Evolutionary conservation across 2,329 filamentous ascomycete species (phyloP), one percentile per base, ranked within the genome.

Genomic region (Alternaria tenuissima): DNA sequence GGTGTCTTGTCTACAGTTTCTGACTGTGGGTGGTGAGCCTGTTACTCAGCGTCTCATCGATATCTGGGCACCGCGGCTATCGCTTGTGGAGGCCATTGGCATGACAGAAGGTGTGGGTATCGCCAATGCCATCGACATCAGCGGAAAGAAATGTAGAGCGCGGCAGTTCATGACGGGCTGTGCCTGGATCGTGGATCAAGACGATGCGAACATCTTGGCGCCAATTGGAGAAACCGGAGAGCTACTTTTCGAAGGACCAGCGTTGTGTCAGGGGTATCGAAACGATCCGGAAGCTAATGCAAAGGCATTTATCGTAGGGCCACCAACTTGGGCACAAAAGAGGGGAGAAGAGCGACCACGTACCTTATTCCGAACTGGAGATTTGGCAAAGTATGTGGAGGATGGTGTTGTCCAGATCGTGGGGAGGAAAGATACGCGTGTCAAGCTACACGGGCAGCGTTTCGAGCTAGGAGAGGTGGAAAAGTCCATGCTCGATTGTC

Each of bases 41-140:
- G 54, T 57, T 26, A 24, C 36, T 6, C 36, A 57, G 26, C 54
- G 26, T 18, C 54, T 57, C 46, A 57, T 57, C 8, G 39, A 57
- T 20, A 44, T 52, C 28, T 57, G 54, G 54, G 54, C 54, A 11
- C 54, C 54, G 20, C 54, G 28, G 20, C 26, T 57, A 12, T 43
- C 54, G 30, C 47, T 57, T 39, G 20, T 57, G 18, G 54, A 57
- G 18, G 54, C 54, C 11, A 52, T 55, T n/a, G 52, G 52, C 5
- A 55, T 55, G 52, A 55, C 52, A 11, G 52, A 55, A 18, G 52
- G 52, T n/a, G 52, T 55, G 3, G 43, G 52, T 7, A 55, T 55
- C 14, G 42, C 43, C 4, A 55, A 55, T n/a, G 26, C 44, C n/a
- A 30, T 55, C n/a, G 52, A 55, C 11, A 28, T 44, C 2, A 48